phyloP scores from a whole-genome alignment of 257 asterid species.

The Verbena officinalis region DNA sequence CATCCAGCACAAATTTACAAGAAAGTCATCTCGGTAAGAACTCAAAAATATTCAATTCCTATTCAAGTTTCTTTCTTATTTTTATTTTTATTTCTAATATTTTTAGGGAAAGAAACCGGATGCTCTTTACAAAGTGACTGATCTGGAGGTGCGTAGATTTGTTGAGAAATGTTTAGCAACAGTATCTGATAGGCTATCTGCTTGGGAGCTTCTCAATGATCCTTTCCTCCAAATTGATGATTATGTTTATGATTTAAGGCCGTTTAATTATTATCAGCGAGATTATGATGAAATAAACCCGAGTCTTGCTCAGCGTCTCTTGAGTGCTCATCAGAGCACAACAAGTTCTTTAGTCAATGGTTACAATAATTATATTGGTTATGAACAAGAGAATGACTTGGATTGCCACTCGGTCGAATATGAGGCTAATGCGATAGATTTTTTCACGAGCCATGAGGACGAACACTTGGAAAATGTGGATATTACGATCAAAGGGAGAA shows the following conservation, averaged over 20 bases:
- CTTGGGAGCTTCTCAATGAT: conserved; percentile 73
- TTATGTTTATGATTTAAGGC: conserved; percentile 41
- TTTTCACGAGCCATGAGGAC: conserved; percentile 45
- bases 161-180: conserved; percentile 75
- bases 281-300: conserved; percentile 46
- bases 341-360: conserved; percentile 43
- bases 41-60: not conserved
- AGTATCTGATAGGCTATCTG: conserved; percentile 57
- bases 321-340: conserved; percentile 40
- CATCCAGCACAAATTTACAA: conserved; percentile 79
- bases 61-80: not conserved
- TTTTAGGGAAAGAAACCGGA: conserved; percentile 68
- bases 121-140: conserved; percentile 59
- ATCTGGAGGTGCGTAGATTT: conserved; percentile 63
- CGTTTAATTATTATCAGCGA: conserved; percentile 32
- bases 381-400: conserved; percentile 42
- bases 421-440: conserved; percentile 48
- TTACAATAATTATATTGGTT: conserved; percentile 38
- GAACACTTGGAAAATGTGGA: conserved; percentile 44
- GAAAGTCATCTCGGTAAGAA: conserved; percentile 71
- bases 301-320: conserved; percentile 33
- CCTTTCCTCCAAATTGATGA: conserved; percentile 66
- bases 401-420: conserved; percentile 41
- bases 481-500: conserved; percentile 56
- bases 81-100: not conserved